Evolutionary conservation across 2,329 filamentous ascomycete genomes (phyloP), one percentile per base, ranked within the genome.

Genomic region (Colletotrichum acutatum): DNA sequence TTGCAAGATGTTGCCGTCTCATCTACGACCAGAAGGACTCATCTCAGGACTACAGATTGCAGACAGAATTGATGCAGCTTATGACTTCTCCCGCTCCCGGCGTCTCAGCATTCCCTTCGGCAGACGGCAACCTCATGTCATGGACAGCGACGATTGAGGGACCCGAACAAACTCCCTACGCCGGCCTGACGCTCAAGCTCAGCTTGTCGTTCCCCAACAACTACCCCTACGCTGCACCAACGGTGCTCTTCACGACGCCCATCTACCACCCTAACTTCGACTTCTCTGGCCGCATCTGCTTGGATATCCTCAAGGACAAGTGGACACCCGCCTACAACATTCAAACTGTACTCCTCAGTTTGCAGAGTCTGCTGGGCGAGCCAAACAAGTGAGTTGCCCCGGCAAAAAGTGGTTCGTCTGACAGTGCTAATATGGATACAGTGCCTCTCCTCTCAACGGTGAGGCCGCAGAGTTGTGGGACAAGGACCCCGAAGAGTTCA

Each of bases 191-290:
- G 60, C 93, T 99, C 86, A 98, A 98, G 87, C 93, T 99, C 77
- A 93, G 92, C 77, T 96, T 99, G 82, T 89, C 91, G 60, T 99
- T 98, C 84, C 95, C 96, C 9, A 87, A 90, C 78, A 98, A 96
- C 86, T 99, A 99, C 82, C 97, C 97, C 11, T 98, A 98, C 83
- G 90, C 92, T 1, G 91, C 97, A 26, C 97, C 97, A 0, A 95
- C 93, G 2, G 97, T 99, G 22, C 89, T 98, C 72, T 99, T 98
- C 91, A 97, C 95, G 87, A 99, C 97, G 7, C 97, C 97, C 49
- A 98, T 99, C 84, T 99, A 98, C 88, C 97, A 99, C 84, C 97
- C 97, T 66, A 99, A 99, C 79, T 94, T 99, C 78, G 97, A 99
- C 85, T 98, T 99, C 86, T 95, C 94, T 4, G 97, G 97, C 53